Percentiles rank a stretch among this genome's conserved stretches.
These are phyloP conservation scores for Wickerhamiella sergipiensis DNA, from an alignment of 805 yeast species.

Conservation along the genomic window DNA sequence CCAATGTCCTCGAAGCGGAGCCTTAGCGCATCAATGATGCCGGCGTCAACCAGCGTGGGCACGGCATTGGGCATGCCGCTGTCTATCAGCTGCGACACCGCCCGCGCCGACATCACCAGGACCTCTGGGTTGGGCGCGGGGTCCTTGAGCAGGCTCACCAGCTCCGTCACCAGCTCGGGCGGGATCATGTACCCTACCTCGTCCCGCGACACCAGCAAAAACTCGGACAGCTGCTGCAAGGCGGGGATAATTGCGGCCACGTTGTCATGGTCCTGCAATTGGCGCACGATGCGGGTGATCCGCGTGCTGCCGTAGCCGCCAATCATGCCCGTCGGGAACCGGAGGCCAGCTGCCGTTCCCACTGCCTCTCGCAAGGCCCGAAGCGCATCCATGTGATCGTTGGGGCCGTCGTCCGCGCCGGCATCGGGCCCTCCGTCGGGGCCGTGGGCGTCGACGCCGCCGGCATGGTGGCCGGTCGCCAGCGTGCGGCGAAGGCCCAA, in stretches of 20 bases:
- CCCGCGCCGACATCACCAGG: slow-evolving; percentile 73
- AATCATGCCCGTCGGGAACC: background rate
- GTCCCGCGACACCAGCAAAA: slow-evolving; percentile 23
- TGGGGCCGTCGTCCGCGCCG: slow-evolving; percentile 15
- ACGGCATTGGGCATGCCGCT: slow-evolving; percentile 48
- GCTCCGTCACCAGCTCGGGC: slow-evolving; percentile 36
- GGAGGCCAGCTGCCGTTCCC: background rate
- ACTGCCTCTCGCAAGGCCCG: background rate
- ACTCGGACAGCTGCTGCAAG: slow-evolving; percentile 23
- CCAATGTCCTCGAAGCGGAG: slow-evolving; percentile 57
- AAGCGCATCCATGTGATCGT: slow-evolving; percentile 7
- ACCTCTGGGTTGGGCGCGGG: slow-evolving; percentile 54
- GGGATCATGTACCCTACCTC: slow-evolving; percentile 37
- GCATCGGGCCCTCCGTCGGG: too few species aligned
- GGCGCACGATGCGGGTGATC: slow-evolving; percentile 16
- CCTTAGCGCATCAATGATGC: slow-evolving; percentile 53
- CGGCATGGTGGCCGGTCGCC: slow-evolving; percentile 10
- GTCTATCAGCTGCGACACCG: slow-evolving; percentile 69
- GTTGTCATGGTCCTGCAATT: background rate
- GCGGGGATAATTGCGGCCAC: slow-evolving; percentile 17
- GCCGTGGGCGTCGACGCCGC: slow-evolving; percentile 16
- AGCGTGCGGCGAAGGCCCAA: background rate
- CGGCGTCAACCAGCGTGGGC: slow-evolving; percentile 46
- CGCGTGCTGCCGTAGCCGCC: slow-evolving; percentile 11
- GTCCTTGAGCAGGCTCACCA: slow-evolving; percentile 46